Base-by-base conservation (phyloP, 768 basidiomycete genomes). In the Lentinula boryana region DNA sequence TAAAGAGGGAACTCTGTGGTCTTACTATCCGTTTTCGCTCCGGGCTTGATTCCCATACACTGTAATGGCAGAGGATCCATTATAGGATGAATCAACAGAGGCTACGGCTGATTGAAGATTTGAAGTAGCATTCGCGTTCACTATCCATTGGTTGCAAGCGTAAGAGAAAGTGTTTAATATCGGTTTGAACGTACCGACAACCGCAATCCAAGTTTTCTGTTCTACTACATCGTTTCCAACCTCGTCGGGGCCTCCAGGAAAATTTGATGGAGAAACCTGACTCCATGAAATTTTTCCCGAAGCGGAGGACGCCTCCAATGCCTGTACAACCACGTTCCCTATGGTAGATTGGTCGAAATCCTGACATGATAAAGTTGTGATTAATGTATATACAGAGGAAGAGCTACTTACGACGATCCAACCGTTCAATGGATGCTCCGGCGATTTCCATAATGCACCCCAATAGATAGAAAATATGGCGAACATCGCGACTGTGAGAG, bases 381-480 rank as follows among this genome's bases (percentile, higher is more conserved):
- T 33, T 13, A 3, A 33, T n/a, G 16, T 54, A 38, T 38, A 32
- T 8, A 32, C n/a, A 35, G 12, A n/a, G 7, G 5, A 1, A 43
- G 27, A 54, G 32, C 36, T 36, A 66, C 72, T 36, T 63, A 84
- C 82, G 38, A 85, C 78, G 8, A 85, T 74, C 73, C 76, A 83
- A 1, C 81, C 82, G 27, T 75, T 66, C 27, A 85, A 64, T 33
- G 78, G 76, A 59, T 76, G 74, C 5, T 61, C 76, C 54, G 67
- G 73, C 9, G 75, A 68, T 51, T 74, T 72, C 68, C 78, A 80
- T 1, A 83, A 67, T 12, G 81, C 78, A 9, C 82, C 84, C 84
- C 84, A 85, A 61, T 82, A 85, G 49, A 85, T 82, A 1, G 81
- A 69, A 62, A 85, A 69, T 31, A 84, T 73, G 0, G 70, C 68